phyloP scores from a whole-genome alignment of 2,329 filamentous ascomycete species.

The Zymoseptoria crescenta region DNA sequence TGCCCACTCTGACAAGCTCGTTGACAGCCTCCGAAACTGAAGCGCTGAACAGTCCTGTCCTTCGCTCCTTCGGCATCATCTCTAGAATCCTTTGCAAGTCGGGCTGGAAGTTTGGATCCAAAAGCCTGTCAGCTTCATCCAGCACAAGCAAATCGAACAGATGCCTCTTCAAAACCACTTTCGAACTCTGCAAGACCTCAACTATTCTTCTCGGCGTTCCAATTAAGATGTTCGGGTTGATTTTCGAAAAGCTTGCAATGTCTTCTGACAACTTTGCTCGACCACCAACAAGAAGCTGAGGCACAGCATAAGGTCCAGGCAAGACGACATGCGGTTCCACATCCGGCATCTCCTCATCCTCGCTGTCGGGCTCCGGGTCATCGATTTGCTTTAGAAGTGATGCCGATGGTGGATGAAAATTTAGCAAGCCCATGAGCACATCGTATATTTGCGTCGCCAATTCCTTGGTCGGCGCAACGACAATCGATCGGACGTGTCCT shows the following conservation, averaged over 20 bases:
- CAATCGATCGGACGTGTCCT: conserved; percentile 82
- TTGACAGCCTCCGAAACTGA: conserved; percentile 93
- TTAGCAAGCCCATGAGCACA: conserved; percentile 67
- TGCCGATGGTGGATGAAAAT: conserved; percentile 75
- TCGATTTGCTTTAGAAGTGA: conserved; percentile 51
- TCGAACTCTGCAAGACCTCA: conserved; percentile 74
- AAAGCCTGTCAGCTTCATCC: conserved; percentile 85
- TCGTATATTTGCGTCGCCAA: conserved; percentile 83
- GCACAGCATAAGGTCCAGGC: conserved; percentile 53
- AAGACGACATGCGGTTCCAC: conserved; percentile 38
- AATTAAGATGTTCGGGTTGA: conserved; percentile 80
- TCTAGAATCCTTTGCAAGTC: conserved; percentile 80
- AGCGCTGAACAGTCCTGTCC: conserved; percentile 90
- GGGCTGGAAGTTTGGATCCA: conserved; percentile 90
- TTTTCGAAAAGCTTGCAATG: conserved; percentile 71
- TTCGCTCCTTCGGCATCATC: conserved; percentile 80
- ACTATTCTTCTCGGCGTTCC: conserved; percentile 85
- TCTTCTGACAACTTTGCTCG: conserved; percentile 77
- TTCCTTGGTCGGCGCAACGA: conserved; percentile 88
- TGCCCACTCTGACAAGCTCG: conserved; percentile 82
- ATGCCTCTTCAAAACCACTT: conserved; percentile 26
- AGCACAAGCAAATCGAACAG: conserved; percentile 81
- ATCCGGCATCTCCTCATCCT: conserved; percentile 32
- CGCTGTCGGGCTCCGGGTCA: conserved; percentile 31
- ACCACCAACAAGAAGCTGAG: conserved; percentile 82